Base-by-base conservation (phyloP, 345 rosid genomes). In the Aegle marmelos region DNA sequence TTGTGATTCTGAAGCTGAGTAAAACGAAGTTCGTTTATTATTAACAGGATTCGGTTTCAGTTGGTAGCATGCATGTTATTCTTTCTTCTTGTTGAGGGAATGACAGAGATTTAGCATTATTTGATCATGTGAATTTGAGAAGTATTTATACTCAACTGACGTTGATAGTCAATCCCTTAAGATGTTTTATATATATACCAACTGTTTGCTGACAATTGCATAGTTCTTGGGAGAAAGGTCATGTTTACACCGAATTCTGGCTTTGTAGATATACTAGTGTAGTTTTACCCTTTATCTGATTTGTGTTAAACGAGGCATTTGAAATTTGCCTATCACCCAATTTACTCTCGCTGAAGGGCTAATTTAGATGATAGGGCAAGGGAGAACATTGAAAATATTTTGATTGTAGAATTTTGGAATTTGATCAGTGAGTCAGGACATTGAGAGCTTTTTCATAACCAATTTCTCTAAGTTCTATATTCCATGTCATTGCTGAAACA, bases 401-500 rank as follows among this genome's bases (percentile, higher is more conserved):
- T 48, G 2, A 45, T 28, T 27, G 16, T 41, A 30, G 21, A 74
- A 63, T 41, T 57, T 63, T 74, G 2, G 9, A 63, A 62, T 37
- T 74, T 53, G 17, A n/a, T 76, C 21, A 30, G 36, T 64, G 59
- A 45, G 21, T 50, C 7, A 4, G 31, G 76, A 30, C 4, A 50
- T 48, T 59, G 45, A 56, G 11, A 62, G 13, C 5, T 28, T 63
- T 16, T 41, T 4, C 16, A 22, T 34, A 4, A 28, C 8, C 27
- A 1, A 10, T 63, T 66, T 33, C 68, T 37, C 39, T 25, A 27
- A 9, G n/a, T 50, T 14, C 30, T 30, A 37, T 62, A 2, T 41
- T 69, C 13, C 62, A 1, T 57, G 30, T 19, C 34, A 48, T 28
- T 61, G 19, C 30, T 9, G 9, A 30, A 59, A 77, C 89, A 95